Base-by-base conservation (phyloP, 108 stramenopile genomes). In the Cyclotella kingstonii region DNA sequence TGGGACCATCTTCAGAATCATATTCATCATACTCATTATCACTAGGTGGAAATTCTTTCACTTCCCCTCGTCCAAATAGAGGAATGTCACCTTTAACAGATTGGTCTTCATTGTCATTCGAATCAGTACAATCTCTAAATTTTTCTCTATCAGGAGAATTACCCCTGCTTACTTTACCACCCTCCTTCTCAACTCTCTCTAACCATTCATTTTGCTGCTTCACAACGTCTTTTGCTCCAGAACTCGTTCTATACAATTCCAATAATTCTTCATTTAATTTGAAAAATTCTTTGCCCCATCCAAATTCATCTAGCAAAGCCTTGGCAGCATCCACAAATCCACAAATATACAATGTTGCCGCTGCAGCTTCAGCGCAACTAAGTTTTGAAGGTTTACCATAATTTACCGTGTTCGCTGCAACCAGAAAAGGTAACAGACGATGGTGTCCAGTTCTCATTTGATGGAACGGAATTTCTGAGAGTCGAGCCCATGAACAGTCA, bases 391-490 rank as follows among this genome's bases (percentile, higher is more conserved):
- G 97, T 56, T 77, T 78, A 6, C 99, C 99, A 73, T 99, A 99
- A 80, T 99, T 99, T 11, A 99, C 98, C 21, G 86, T 82, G 67
- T 99, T 99, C 7, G 97, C 97, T 1, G 97, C 97, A n/a, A 99
- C 97, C 40, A 98, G 78, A 40, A 95, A 96, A 9, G 98, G 98
- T 10, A 99, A 76, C 0, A 96, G 75, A n/a, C 98, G 94, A 61
- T 95, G 95, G 60, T 96, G 94, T 4, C 95, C 94, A 5, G 87
- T 72, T 39, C 83, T 78, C 87, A 98, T 92, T 67, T 95, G 89
- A 7, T 71, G 38, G 67, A 98, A 97, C 4, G 97, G 98, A 19
- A 99, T 89, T 63, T 95, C 95, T 47, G 85, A 85, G 25, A 97
- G 57, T 19, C 97, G 68, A 0, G 94, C 94, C 98, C 98, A 99